Percentiles rank a stretch among this genome's conserved stretches.
These are phyloP conservation scores for Populus ilicifolia DNA, from an alignment of 345 rosid genomes.

Conservation along the genomic window DNA sequence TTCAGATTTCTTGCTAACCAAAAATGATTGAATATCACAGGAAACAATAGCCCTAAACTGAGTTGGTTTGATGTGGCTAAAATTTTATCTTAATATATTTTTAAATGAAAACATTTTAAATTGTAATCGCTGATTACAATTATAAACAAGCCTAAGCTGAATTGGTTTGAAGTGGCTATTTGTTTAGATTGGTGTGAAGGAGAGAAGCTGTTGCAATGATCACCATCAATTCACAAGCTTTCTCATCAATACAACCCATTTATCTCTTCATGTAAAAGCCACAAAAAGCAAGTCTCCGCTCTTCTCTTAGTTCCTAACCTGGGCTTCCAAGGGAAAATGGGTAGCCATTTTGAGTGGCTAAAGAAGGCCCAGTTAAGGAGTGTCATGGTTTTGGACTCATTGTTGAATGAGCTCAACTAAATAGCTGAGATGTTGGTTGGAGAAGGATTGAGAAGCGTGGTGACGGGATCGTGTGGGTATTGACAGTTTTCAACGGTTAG, in stretches of 20 bases:
- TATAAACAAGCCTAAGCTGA: too few species aligned
- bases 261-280: conserved; percentile 77
- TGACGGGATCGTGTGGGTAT: conserved; percentile 12
- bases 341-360: conserved; percentile 47
- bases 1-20: neutral
- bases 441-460: conserved; percentile 25
- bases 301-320: conserved; percentile 49
- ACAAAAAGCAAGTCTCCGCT: conserved; percentile 68
- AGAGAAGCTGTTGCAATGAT: conserved; percentile 14
- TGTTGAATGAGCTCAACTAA: conserved; percentile 23
- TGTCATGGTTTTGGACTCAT: conserved; percentile 4
- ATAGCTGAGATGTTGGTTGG: conserved; percentile 26
- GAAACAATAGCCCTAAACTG: too few species aligned
- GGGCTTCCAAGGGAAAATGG: conserved; percentile 41
- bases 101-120: too few species aligned
- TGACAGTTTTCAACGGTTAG: conserved; percentile 36
- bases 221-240: conserved; percentile 48
- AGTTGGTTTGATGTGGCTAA: too few species aligned
- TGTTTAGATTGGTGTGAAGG: too few species aligned
- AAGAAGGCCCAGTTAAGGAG: conserved; percentile 26
- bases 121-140: too few species aligned
- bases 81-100: too few species aligned
- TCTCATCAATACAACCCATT: conserved; percentile 45
- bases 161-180: too few species aligned
- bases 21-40: too few species aligned